Conservation (phyloP, 176 grass and related monocot genomes). For the Phoenix roebelenii region DNA sequence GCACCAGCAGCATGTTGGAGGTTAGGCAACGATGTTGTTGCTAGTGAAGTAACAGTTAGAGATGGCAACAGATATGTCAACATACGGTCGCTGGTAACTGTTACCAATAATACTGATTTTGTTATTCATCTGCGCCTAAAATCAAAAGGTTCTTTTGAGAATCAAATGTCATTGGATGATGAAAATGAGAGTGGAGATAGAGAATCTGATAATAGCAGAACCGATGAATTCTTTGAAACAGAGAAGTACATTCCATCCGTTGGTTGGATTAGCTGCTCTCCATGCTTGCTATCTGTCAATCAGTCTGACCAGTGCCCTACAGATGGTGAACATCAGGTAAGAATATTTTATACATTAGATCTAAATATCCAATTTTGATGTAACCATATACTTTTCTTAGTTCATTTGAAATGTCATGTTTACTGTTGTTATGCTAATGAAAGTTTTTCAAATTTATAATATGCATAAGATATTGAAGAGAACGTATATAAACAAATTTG, state of each 20-base stretch:
- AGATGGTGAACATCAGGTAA: slow-evolving; percentile 9
- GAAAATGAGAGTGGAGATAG: background rate
- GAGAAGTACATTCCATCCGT: slow-evolving; percentile 22
- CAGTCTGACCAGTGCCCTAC: background rate
- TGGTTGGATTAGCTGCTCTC: slow-evolving; percentile 28
- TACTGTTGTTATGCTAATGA: too few species aligned
- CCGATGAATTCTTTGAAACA: slow-evolving; percentile 30
- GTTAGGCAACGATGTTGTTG: slow-evolving; percentile 80
- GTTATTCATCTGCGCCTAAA: slow-evolving; percentile 54
- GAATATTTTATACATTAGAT: background rate
- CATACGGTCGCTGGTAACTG: slow-evolving; percentile 81
- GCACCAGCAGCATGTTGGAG: slow-evolving; percentile 83
- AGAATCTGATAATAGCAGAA: slow-evolving; percentile 11
- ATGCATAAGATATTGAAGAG: too few species aligned
- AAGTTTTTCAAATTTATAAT: too few species aligned
- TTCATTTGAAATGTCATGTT: background rate
- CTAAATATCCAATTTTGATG: background rate
- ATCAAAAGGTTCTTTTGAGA: slow-evolving; percentile 33
- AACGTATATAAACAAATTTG: too few species aligned
- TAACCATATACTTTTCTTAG: background rate
- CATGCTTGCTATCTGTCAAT: slow-evolving; percentile 10
- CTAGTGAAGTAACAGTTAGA: slow-evolving; percentile 76
- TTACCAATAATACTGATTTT: slow-evolving; percentile 70
- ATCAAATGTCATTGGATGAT: slow-evolving; percentile 26
- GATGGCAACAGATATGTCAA: slow-evolving; percentile 77